Evolutionary conservation across 2,329 filamentous ascomycete genomes (phyloP), one percentile per base, ranked within the genome.

Genomic region (Colletotrichum truncatum): DNA sequence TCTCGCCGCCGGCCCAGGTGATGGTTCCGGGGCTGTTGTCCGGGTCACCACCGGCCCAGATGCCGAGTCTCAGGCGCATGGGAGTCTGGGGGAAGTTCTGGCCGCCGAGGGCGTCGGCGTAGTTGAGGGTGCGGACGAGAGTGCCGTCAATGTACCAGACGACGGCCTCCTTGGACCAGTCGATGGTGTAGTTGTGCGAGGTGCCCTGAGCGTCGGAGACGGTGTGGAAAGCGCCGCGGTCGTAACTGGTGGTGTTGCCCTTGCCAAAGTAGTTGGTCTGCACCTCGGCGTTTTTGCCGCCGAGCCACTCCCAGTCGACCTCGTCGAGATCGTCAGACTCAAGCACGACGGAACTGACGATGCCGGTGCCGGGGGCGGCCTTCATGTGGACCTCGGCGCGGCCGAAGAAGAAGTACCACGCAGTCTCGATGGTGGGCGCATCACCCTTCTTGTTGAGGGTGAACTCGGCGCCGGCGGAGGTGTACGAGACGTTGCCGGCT

Each of bases 351-450:
- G 89, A 92, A 77, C 91, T 94, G 66, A 95, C 89, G 66, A 95
- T 92, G 46, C 93, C 93, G 3, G 83, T 52, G 43, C 64, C 64
- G 59, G 58, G 51, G 30, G 59, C 58, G 53, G 64, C 64, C 53
- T 64, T 63, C 75, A 94, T 81, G 14, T 85, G 84, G 48, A 91
- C 86, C 45, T 93, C 89, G 67, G 93, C 87, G 68, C 87, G 87
- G 48, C 93, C 93, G 72, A 94, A 96, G 90, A 96, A 94, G 75
- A 96, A 92, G 81, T 94, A 94, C 83, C 91, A 93, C 69, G 90
- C 84, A 8, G 85, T 84, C 71, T 83, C 85, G 75, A 93, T 92
- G 11, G 87, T 89, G 14, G 90, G 86, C 41, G 81, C 84, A 43
- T 89, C 85, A 30, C 78, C 79, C 28, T 82, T 78, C 6, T 85